phyloP scores from a whole-genome alignment of 2,329 filamentous ascomycete genomes.

The Stemphylium vesicarium region DNA sequence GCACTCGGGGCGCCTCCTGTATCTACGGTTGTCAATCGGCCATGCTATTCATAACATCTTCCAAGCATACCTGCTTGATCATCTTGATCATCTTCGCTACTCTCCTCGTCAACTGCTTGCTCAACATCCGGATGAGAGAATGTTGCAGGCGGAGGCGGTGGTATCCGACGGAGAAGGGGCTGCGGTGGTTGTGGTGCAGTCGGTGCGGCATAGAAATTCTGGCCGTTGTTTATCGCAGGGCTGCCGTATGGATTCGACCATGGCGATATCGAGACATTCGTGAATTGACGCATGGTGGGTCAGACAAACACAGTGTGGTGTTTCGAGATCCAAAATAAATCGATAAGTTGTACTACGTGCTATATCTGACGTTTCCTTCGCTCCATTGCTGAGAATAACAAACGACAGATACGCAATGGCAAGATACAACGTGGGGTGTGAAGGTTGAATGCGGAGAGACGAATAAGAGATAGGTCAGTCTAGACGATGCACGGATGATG shows the following conservation, averaged over 20 bases:
- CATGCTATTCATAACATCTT: not conserved
- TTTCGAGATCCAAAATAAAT: slow-evolving; percentile 26
- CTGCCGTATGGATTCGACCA: slow-evolving; percentile 42
- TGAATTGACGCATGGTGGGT: slow-evolving; percentile 41
- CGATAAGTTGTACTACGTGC: slow-evolving; percentile 40
- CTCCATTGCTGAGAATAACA: slow-evolving; percentile 43
- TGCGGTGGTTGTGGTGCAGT: slow-evolving; percentile 20
- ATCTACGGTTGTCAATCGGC: slow-evolving; percentile 30
- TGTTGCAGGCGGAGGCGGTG: slow-evolving; percentile 27
- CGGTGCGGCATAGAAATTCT: slow-evolving; percentile 23
- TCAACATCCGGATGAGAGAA: slow-evolving; percentile 34
- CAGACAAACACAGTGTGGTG: slow-evolving; percentile 24
- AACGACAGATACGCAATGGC: slow-evolving; percentile 38
- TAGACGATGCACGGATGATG: slow-evolving; percentile 35
- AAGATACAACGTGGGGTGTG: slow-evolving; percentile 46
- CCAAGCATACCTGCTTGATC: slow-evolving; percentile 27
- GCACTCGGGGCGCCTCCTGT: slow-evolving; percentile 26
- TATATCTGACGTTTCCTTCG: slow-evolving; percentile 35
- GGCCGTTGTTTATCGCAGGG: slow-evolving; percentile 21
- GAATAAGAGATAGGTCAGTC: slow-evolving; percentile 39
- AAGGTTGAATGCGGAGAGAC: slow-evolving; percentile 42
- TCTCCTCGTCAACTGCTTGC: slow-evolving; percentile 28
- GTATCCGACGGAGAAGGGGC: slow-evolving; percentile 33
- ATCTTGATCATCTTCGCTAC: slow-evolving; percentile 13
- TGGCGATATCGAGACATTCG: slow-evolving; percentile 41